Evolutionary conservation across 176 grass and related monocot genomes (phyloP).

Genomic region (Pontederia crassipes): DNA sequence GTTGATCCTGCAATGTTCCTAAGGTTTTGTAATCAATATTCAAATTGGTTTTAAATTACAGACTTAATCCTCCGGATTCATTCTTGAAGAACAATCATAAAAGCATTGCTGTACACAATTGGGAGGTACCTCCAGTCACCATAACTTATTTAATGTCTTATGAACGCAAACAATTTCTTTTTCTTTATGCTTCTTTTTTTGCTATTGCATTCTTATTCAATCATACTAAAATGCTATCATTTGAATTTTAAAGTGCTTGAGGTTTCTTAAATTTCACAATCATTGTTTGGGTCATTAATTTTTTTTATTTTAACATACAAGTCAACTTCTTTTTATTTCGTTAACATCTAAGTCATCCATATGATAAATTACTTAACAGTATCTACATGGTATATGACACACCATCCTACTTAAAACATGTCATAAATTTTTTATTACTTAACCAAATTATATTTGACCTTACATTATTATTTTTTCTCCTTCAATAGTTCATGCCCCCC

Average conservation of each 20-base stretch:
- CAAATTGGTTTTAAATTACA: conserved; percentile 6
- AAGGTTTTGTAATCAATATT: neutral
- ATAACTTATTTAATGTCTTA: neutral
- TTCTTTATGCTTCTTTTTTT: conserved; percentile 11
- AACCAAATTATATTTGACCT: no score
- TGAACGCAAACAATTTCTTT: neutral
- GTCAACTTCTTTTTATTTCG: no score
- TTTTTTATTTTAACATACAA: no score
- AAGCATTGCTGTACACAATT: conserved; percentile 45
- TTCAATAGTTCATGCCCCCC: no score
- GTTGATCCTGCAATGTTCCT: neutral
- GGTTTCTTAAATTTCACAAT: no score
- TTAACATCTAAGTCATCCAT: no score
- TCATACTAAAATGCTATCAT: conserved; percentile 3
- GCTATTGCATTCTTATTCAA: neutral
- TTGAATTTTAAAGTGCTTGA: neutral
- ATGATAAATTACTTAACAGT: no score
- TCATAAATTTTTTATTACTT: no score
- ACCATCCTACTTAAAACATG: no score
- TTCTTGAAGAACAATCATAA: conserved; percentile 69
- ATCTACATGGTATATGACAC: no score
- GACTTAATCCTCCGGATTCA: conserved; percentile 64
- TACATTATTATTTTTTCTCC: no score
- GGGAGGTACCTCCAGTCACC: conserved; percentile 52
- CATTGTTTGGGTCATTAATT: no score